Conservation (phyloP, 208 protist species). For the Trypanosoma rangeli region DNA sequence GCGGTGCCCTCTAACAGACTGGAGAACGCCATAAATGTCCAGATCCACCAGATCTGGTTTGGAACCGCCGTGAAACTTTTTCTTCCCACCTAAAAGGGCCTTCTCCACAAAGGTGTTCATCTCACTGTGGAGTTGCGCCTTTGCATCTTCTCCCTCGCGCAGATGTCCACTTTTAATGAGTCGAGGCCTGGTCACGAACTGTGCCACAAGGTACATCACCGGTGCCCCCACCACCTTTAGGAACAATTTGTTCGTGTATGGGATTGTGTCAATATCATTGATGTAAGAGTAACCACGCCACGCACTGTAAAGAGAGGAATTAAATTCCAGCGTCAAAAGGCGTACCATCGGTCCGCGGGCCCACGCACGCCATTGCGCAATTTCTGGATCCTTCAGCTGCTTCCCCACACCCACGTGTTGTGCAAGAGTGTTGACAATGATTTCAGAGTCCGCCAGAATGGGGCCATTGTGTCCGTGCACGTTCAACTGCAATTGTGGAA, state of each 20-base stretch:
- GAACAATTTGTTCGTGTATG: conserved; percentile 85
- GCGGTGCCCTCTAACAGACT: conserved; percentile 80
- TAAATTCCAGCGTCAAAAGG: conserved; percentile 86
- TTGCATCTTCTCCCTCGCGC: conserved; percentile 51
- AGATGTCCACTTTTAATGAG: conserved; percentile 72
- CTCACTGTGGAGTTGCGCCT: conserved; percentile 61
- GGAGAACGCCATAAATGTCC: conserved; percentile 88
- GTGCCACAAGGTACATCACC: conserved; percentile 88
- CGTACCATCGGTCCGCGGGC: conserved; percentile 80
- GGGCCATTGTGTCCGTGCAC: conserved; percentile 41
- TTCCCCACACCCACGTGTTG: conserved; percentile 47
- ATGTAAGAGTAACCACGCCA: conserved; percentile 90
- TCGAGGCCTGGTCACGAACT: conserved; percentile 66
- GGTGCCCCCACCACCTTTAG: conserved; percentile 88
- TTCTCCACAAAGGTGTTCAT: conserved; percentile 65
- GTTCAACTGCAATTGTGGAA: conserved; percentile 86
- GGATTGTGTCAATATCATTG: conserved; percentile 84
- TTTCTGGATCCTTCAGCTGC: conserved; percentile 67
- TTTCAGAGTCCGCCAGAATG: conserved; percentile 79
- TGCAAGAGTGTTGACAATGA: conserved; percentile 80
- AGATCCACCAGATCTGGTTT: conserved; percentile 86
- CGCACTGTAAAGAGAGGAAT: conserved; percentile 63
- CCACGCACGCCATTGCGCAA: conserved; percentile 81
- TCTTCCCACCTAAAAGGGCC: conserved; percentile 61
- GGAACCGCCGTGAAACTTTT: conserved; percentile 78